A percentile compares a stretch with the other conserved stretches of the same genome.
phyloP scores from a whole-genome alignment of 257 asterid species.

The Prunella vulgaris region DNA sequence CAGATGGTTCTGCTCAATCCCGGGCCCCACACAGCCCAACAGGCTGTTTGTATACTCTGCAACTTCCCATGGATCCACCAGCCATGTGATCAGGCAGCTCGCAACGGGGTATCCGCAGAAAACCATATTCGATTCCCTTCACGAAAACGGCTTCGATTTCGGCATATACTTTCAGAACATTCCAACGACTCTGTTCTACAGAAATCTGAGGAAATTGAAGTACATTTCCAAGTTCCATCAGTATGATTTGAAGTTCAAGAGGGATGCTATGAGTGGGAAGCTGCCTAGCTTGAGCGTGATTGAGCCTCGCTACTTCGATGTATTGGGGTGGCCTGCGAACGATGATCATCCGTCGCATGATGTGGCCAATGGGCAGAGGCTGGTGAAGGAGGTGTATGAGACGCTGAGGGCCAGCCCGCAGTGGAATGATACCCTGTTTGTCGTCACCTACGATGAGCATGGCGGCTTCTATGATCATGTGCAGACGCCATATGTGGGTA shows the following conservation, averaged over 20 bases:
- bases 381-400: slow-evolving; percentile 71
- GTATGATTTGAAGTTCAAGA: slow-evolving; percentile 50
- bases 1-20: slow-evolving; percentile 60
- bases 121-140: slow-evolving; percentile 58
- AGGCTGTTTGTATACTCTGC: slow-evolving; percentile 61
- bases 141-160: slow-evolving; percentile 42
- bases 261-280: slow-evolving; percentile 55
- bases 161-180: slow-evolving; percentile 55
- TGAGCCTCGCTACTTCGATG: slow-evolving; percentile 64
- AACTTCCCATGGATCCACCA: slow-evolving; percentile 63
- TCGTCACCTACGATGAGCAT: slow-evolving; percentile 66
- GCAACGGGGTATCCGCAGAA: slow-evolving; percentile 57
- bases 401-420: slow-evolving; percentile 58
- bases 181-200: slow-evolving; percentile 53
- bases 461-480: slow-evolving; percentile 83
- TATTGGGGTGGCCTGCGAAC: slow-evolving; percentile 48
- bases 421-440: slow-evolving; percentile 57
- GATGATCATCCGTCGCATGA: slow-evolving; percentile 83
- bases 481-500: slow-evolving; percentile 50
- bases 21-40: slow-evolving; percentile 75
- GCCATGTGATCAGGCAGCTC: slow-evolving; percentile 40
- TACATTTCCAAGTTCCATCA: slow-evolving; percentile 49
- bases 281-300: slow-evolving; percentile 52
- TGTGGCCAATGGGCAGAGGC: slow-evolving; percentile 61
- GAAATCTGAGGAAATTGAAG: slow-evolving; percentile 63